Base-by-base conservation (phyloP, 345 rosid genomes). In the Eucalyptus erythrocorys region DNA sequence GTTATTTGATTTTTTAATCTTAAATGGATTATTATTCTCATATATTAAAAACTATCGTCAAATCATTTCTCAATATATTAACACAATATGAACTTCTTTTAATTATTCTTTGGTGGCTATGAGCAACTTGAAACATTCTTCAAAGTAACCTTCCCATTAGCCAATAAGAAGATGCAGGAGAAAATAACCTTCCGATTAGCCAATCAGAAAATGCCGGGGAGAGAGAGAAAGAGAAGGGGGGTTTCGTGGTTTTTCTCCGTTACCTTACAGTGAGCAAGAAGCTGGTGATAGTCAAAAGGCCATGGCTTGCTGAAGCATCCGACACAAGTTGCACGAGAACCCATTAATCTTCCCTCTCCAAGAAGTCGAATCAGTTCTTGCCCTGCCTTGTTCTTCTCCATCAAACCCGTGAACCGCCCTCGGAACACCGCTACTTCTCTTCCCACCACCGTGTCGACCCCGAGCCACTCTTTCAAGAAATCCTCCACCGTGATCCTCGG, bases 401-500 rank as follows among this genome's bases (percentile, higher is more conserved):
- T 71, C 88, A 96, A 92, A 85, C 98, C 99, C 13, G 98, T 93
- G 89, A 91, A 97, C 68, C 91, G 91, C 17, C 89, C 71, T 40
- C 94, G 94, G 42, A 88, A 64, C 64, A 89, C 87, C 86, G 92
- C 94, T 88, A 98, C 87, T 89, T 98, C 97, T 26, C 97, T 97
- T 86, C 98, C 99, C 8, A 94, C 66, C 59, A 97, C 97, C 79
- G 89, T 91, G 79, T 95, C 92, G 61, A 92, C 98, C 40, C 86
- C 87, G 88, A 98, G 93, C 55, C 93, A 94, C 84, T 96, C 99
- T 88, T 86, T 93, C 2, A 96, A 91, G 88, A 98, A 98, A 22
- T 93, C 91, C 81, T 97, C 96, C 24, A 96, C 98, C 96, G 95
- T 93, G 43, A 96, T 96, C 90, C 95, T 92, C 13, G 99, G 99